A percentile compares a stretch with the other conserved stretches of the same genome.
phyloP scores from a whole-genome alignment of 208 protist species.

The Wallacemonas sp. region DNA sequence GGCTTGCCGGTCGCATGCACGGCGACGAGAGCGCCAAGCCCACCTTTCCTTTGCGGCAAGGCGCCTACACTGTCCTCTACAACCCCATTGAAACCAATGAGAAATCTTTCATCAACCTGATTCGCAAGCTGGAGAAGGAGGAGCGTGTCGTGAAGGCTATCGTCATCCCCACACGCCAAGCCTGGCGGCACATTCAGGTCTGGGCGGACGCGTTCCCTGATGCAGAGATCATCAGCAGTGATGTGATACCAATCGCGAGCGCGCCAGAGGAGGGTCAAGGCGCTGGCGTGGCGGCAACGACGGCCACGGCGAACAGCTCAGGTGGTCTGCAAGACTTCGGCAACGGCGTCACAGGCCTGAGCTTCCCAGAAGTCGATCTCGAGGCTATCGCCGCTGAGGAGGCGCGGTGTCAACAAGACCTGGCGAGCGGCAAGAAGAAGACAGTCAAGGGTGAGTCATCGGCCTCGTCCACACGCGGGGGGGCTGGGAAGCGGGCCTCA shows the following conservation, averaged over 20 bases:
- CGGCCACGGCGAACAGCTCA: not conserved
- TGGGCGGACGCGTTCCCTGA: conserved; percentile 85
- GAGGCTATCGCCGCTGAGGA: conserved; percentile 30
- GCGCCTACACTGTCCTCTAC: conserved; percentile 81
- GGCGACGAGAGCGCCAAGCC: conserved; percentile 11
- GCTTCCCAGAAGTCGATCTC: conserved; percentile 71
- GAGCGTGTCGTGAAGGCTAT: conserved; percentile 71
- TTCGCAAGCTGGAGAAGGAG: conserved; percentile 59
- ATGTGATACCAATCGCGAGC: conserved; percentile 12
- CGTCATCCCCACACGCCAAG: conserved; percentile 72
- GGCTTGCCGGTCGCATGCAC: not conserved
- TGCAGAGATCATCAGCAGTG: conserved; percentile 57
- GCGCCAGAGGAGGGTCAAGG: not conserved
- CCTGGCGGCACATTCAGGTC: conserved; percentile 58
- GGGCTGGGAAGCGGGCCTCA: too few species aligned
- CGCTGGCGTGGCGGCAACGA: not conserved
- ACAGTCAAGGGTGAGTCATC: not conserved
- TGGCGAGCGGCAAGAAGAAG: not conserved
- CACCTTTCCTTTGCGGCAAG: conserved; percentile 32
- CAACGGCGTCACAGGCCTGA: conserved; percentile 58
- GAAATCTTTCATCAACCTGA: conserved; percentile 47
- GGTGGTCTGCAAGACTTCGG: conserved; percentile 67
- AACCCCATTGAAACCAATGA: conserved; percentile 80
- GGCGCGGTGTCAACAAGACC: not conserved
- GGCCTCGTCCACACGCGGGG: too few species aligned